Evolutionary conservation across 2,329 filamentous ascomycete species (phyloP), one percentile per base, ranked within the genome.

Genomic region (Ceratocystis harringtonii): DNA sequence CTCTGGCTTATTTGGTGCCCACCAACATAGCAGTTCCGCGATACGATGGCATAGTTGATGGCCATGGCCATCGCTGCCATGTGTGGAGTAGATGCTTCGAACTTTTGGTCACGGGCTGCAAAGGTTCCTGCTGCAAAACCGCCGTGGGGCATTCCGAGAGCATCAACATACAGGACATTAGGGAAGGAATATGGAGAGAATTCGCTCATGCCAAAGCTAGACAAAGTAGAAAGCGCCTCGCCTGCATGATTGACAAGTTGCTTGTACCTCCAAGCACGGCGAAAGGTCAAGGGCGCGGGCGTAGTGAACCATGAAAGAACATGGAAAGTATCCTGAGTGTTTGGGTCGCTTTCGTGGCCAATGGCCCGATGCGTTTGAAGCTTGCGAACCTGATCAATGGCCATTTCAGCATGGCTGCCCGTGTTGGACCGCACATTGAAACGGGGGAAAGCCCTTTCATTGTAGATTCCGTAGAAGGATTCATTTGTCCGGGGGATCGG

Each of bases 161-260:
- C 61, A 55, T 68, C 67, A n/a, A 63, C 60, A 19, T 68, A 68
- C 55, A 68, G 32, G 17, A 68, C 67, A 36, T 68, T 68, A 17
- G 67, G 67, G 17, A 61, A 68, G 19, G 67, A 63, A 57, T 68
- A 68, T n/a, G 67, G 67, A 7, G 67, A 66, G 32, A 68, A 68
- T 30, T 66, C 52, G 58, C 63, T 62, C 28, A 66, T 64, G 22
- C 19, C 66, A 62, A 65, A 68, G 61, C 67, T 66, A 17, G 58
- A 68, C 30, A 68, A 48, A n/a, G 64, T 45, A 15, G 63, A 61
- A 5, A 65, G 63, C 5, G 43, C 50, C 63, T 65, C 63, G 41
- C 52, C 63, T 5, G 63, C 63, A 22, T 62, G 52, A 5, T 62
- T 62, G 64, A 55, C 44, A 28, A 65, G 19, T 32, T 65, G 64